phyloP scores from a whole-genome alignment of 1,284 basidiomycete species.

The Inonotus obliquus region DNA sequence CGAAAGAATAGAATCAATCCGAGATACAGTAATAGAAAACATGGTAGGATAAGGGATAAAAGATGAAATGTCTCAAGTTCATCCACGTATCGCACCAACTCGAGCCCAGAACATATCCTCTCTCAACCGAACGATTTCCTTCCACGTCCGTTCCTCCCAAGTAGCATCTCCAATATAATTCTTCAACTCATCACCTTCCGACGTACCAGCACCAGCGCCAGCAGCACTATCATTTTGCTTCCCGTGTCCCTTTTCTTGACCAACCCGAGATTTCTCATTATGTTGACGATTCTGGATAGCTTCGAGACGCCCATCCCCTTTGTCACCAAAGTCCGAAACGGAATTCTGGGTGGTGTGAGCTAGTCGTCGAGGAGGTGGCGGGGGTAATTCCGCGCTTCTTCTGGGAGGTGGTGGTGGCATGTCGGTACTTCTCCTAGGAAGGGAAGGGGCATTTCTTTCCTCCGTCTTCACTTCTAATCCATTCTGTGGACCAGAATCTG shows the following conservation, averaged over 20 bases:
- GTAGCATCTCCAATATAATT: slow-evolving; percentile 56
- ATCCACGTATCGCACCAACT: slow-evolving; percentile 56
- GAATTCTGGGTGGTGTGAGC: not conserved
- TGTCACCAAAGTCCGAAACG: not conserved
- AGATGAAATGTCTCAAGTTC: not conserved
- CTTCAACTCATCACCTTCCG: slow-evolving; percentile 23
- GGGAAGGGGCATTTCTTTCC: not conserved
- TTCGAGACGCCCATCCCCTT: slow-evolving; percentile 1
- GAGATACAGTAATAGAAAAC: not conserved
- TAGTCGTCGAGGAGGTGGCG: not conserved
- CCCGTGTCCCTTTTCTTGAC: not conserved
- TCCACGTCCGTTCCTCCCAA: slow-evolving; percentile 92
- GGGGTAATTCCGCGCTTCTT: not conserved
- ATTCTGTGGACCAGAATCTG: not conserved
- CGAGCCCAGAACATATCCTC: slow-evolving; percentile 91
- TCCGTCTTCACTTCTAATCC: not conserved
- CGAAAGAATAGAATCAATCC: not conserved
- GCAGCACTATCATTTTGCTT: not conserved
- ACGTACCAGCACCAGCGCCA: slow-evolving; percentile 12
- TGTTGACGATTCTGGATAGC: not conserved
- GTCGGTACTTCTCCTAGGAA: not conserved
- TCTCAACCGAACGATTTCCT: slow-evolving; percentile 71
- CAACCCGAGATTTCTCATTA: not conserved
- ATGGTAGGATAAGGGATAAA: not conserved
- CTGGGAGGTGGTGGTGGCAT: not conserved